A percentile compares a stretch with the other conserved stretches of the same genome.
Evolutionary conservation across 768 basidiomycete species (phyloP).

Genomic region (Terana coerulea): DNA sequence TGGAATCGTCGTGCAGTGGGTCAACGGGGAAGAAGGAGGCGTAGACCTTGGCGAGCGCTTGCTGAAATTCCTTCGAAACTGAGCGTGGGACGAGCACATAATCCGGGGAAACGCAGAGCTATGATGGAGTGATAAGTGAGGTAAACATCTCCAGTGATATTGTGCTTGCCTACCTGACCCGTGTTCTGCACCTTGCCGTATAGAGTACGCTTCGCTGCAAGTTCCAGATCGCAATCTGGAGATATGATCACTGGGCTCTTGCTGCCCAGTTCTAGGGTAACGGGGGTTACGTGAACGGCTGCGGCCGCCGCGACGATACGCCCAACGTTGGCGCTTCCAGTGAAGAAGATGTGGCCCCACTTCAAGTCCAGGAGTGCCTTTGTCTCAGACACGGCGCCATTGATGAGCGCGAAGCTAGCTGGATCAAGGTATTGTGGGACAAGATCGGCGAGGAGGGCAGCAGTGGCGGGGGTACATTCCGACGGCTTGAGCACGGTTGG

Average conservation of each 20-base stretch:
- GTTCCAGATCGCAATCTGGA: constrained; percentile 35
- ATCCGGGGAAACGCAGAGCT: constrained; percentile 41
- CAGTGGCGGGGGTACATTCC: constrained; percentile 47
- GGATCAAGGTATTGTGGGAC: constrained; percentile 53
- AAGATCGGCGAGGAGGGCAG: constrained; percentile 47
- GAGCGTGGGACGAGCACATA: constrained; percentile 39
- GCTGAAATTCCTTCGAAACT: constrained; percentile 42
- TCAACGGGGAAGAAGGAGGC: constrained; percentile 49
- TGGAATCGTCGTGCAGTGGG: constrained; percentile 33
- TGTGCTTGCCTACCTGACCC: constrained; percentile 8
- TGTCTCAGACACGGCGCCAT: constrained; percentile 38
- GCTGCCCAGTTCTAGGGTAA: constrained; percentile 38
- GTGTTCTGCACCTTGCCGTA: constrained; percentile 53
- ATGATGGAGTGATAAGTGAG: background rate
- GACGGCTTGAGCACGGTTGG: constrained; percentile 62
- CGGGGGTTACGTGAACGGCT: constrained; percentile 37
- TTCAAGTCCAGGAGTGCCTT: constrained; percentile 30
- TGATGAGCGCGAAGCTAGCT: constrained; percentile 48
- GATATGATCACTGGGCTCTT: constrained; percentile 47
- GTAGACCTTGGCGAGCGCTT: constrained; percentile 39
- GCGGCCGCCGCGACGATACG: constrained; percentile 36
- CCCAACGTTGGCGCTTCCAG: constrained; percentile 31
- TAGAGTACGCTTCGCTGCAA: constrained; percentile 60
- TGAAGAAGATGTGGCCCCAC: constrained; percentile 38
- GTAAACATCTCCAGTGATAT: background rate